Evolutionary conservation across 495 filamentous ascomycete species (phyloP), one percentile per base, ranked within the genome.

Genomic region (Hypoxylon fuscum): DNA sequence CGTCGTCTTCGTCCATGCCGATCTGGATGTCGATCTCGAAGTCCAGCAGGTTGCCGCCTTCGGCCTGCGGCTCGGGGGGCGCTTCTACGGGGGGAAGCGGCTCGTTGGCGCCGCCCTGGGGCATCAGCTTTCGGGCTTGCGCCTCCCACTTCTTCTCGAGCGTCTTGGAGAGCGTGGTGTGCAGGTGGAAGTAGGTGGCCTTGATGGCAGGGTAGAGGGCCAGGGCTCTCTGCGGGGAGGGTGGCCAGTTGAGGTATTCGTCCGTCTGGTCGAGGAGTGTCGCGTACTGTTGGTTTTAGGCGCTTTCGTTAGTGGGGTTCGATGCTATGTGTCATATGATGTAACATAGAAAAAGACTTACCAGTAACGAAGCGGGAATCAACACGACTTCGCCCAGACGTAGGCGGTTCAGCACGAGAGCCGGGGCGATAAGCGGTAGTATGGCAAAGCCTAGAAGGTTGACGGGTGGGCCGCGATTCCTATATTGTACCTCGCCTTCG

Each of bases 211-310:
- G 91, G 34, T 93, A 78, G 2, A 87, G 68, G 0, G 85, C 79
- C 55, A 95, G 77, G 12, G 87, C 86, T 79, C 90, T 83, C n/a
- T 84, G 80, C 2, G 88, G 83, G 18, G 85, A 90, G 0, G 90
- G 90, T 11, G 91, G 91, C 91, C 91, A 96, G 12, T 50, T 27
- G 3, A 67, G 51, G 10, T 72, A 59, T 10, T 68, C 47, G 41
- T 72, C 14, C 15, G 76, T 52, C 7, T 70, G 53, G 37, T 64
- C 57, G 37, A 69, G 57, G 4, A 70, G 20, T 5, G 53, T 55
- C 20, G 60, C 55, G 15, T 72, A 72, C 69, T 72, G 35, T 54
- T 23, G 37, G 5, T 37, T 52, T 54, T 14, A 25, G 18, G 48
- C 46, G 50, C 1, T 43, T 15, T 1, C 43, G 43, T 55, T 43